Conservation (phyloP, 2,329 filamentous ascomycete genomes). For the Fusarium compactum region DNA sequence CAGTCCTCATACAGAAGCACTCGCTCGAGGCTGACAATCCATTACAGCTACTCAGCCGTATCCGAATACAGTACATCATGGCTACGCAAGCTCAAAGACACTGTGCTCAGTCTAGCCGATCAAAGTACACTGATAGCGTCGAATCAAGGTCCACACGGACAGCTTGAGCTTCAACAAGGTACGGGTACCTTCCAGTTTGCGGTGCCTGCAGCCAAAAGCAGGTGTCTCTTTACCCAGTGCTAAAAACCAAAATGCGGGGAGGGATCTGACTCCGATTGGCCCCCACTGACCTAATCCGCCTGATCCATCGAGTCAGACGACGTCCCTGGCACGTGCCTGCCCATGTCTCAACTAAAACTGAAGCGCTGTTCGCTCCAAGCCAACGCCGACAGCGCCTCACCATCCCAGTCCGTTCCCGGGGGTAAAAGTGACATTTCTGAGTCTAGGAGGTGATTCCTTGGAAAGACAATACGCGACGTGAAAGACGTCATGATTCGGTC, state of each 20-base stretch:
- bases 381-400: constrained; percentile 37
- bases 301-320: constrained; percentile 51
- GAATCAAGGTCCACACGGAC: constrained; percentile 15
- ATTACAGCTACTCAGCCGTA: constrained; percentile 24
- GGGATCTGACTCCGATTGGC: constrained; percentile 45
- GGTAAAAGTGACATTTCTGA: constrained; percentile 24
- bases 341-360: constrained; percentile 38
- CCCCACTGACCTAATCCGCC: constrained; percentile 44
- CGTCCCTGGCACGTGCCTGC: constrained; percentile 48
- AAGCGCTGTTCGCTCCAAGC: constrained; percentile 30
- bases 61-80: constrained; percentile 38
- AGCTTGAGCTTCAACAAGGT: constrained; percentile 39
- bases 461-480: constrained; percentile 23
- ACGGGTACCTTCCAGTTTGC: constrained; percentile 41
- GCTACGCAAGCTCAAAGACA: constrained; percentile 15
- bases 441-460: constrained; percentile 30
- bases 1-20: not conserved
- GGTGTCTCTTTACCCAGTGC: constrained; percentile 37
- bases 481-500: constrained; percentile 39
- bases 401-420: constrained; percentile 36
- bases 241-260: constrained; percentile 46
- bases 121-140: constrained; percentile 34
- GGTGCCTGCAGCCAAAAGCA: constrained; percentile 27
- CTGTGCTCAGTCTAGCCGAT: constrained; percentile 19
- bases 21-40: constrained; percentile 13